A percentile compares a stretch with the other conserved stretches of the same genome.
Conservation (phyloP, 176 grass and related monocot genomes). For the Saccharum spontaneum region DNA sequence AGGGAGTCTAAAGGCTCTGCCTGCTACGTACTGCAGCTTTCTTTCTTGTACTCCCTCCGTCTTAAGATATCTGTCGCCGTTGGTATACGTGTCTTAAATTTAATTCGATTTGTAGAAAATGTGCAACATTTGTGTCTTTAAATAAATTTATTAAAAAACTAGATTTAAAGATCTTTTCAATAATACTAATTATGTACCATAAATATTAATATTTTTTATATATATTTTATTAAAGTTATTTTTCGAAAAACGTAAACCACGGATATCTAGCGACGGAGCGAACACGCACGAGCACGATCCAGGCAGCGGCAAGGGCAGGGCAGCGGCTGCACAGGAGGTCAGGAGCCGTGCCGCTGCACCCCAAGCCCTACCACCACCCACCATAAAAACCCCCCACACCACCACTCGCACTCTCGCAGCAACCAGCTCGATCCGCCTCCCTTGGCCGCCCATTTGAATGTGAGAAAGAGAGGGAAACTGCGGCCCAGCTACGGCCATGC, state of each 20-base stretch:
- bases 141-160: too few species aligned
- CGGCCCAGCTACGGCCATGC: conserved; percentile 26
- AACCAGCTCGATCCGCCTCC: background rate
- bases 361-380: background rate
- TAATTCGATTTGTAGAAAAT: too few species aligned
- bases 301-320: background rate
- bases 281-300: background rate
- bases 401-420: background rate
- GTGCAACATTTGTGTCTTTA: too few species aligned
- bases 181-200: too few species aligned
- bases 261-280: too few species aligned
- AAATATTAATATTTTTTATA: too few species aligned
- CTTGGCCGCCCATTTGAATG: conserved; percentile 42
- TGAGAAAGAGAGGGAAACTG: conserved; percentile 68
- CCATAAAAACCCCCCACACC: conserved; percentile 51
- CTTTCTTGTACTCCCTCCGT: background rate
- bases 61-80: too few species aligned
- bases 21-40: conserved; percentile 1
- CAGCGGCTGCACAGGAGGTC: conserved; percentile 6
- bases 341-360: conserved; percentile 32
- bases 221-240: too few species aligned
- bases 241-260: too few species aligned
- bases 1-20: background rate
- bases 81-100: too few species aligned
- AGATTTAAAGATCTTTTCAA: too few species aligned